Evolutionary conservation across 495 filamentous ascomycete species (phyloP).

Genomic region (Podospora pseudoanserina): DNA sequence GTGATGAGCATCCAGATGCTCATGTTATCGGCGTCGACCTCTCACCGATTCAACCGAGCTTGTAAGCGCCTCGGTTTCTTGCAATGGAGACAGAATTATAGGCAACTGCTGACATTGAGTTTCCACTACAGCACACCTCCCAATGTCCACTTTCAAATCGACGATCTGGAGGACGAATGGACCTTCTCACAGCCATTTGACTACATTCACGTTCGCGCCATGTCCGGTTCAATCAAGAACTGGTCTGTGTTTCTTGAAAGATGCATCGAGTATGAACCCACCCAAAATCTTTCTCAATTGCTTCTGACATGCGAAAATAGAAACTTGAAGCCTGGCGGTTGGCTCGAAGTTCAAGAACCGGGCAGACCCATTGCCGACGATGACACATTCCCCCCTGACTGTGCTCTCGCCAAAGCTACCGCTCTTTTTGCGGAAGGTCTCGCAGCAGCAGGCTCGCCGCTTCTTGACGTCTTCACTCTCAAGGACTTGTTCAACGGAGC

Average conservation of each 20-base stretch:
- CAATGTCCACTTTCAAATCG: slow-evolving; percentile 39
- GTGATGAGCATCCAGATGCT: slow-evolving; percentile 26
- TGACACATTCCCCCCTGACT: slow-evolving; percentile 20
- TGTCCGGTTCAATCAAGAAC: slow-evolving; percentile 40
- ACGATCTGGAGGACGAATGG: slow-evolving; percentile 44
- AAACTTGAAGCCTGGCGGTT: slow-evolving; percentile 45
- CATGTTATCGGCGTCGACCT: slow-evolving; percentile 34
- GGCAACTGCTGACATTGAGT: not conserved
- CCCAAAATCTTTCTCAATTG: not conserved
- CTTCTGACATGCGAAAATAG: not conserved
- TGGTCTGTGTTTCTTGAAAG: slow-evolving; percentile 40
- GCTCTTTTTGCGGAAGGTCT: not conserved
- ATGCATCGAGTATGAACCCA: slow-evolving; percentile 23
- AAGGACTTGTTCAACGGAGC: slow-evolving; percentile 27
- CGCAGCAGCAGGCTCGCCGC: not conserved
- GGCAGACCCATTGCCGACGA: slow-evolving; percentile 25
- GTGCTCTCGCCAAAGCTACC: slow-evolving; percentile 22
- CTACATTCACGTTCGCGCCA: slow-evolving; percentile 44
- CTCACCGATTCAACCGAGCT: slow-evolving; percentile 45
- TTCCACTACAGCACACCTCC: slow-evolving; percentile 26
- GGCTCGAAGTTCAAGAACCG: slow-evolving; percentile 39
- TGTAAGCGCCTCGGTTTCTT: slow-evolving; percentile 29
- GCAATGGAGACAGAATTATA: not conserved
- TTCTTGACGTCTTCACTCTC: slow-evolving; percentile 23
- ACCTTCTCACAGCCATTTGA: slow-evolving; percentile 43